Conservation (phyloP, 352 stramenopile species). For the Achlya hypogyna region DNA sequence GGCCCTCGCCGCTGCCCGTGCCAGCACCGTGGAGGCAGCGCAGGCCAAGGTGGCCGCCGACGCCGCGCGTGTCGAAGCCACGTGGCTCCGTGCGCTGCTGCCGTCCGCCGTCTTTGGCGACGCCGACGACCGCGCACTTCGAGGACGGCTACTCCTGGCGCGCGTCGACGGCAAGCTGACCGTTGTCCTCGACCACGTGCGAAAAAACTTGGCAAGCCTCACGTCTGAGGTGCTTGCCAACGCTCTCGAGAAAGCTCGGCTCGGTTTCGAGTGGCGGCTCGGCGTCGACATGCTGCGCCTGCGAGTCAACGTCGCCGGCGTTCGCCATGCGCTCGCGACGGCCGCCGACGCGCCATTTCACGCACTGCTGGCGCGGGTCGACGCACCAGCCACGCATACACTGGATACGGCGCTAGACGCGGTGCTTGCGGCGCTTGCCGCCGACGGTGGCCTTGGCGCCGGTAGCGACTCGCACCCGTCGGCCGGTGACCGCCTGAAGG, state of each 20-base stretch:
- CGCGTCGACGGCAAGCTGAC: constrained; percentile 59
- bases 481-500: constrained; percentile 44
- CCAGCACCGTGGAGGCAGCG: constrained; percentile 56
- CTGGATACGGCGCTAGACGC: constrained; percentile 54
- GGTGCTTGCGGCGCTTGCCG: constrained; percentile 42
- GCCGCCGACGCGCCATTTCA: constrained; percentile 8
- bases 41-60: constrained; percentile 61
- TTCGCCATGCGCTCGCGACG: not conserved
- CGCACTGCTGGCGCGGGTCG: constrained; percentile 25
- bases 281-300: not conserved
- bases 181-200: constrained; percentile 55
- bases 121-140: constrained; percentile 61
- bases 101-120: constrained; percentile 66
- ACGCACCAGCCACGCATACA: constrained; percentile 30
- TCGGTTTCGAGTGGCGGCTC: not conserved
- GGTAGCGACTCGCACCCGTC: constrained; percentile 31
- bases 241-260: not conserved
- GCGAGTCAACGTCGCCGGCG: not conserved
- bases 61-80: constrained; percentile 53
- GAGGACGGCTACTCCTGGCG: constrained; percentile 50
- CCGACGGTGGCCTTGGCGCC: constrained; percentile 42
- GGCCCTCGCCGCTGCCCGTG: constrained; percentile 42
- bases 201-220: constrained; percentile 35
- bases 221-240: not conserved
- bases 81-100: constrained; percentile 54